These are phyloP conservation scores for Lantana camara DNA, from an alignment of 257 asterid genomes.

Conservation along the genomic window DNA sequence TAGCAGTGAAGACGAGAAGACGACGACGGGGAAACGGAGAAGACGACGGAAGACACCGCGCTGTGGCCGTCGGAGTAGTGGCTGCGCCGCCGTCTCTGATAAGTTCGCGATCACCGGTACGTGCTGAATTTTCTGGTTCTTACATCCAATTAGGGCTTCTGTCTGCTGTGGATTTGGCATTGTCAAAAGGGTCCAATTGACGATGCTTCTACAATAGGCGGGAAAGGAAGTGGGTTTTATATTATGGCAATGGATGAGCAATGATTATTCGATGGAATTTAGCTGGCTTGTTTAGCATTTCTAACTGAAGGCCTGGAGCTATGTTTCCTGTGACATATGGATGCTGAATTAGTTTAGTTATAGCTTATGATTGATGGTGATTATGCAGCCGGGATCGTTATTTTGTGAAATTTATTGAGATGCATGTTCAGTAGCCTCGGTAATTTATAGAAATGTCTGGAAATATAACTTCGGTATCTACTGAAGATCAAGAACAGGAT, in stretches of 20 bases:
- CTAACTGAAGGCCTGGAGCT: conserved; percentile 13
- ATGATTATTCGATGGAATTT: not conserved
- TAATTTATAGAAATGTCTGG: conserved; percentile 38
- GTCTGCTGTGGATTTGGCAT: conserved; percentile 7
- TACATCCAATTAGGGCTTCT: conserved; percentile 13
- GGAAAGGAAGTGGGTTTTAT: not conserved
- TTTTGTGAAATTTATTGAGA: conserved; percentile 11
- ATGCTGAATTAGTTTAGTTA: not conserved
- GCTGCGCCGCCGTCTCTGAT: conserved; percentile 7
- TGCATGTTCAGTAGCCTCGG: conserved; percentile 20
- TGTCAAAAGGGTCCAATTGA: not conserved
- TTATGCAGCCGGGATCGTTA: conserved; percentile 21
- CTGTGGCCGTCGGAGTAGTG: conserved; percentile 11
- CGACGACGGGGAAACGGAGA: not conserved
- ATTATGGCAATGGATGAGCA: not conserved
- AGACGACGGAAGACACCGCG: conserved; percentile 9
- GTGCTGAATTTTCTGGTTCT: not conserved
- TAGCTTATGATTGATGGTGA: conserved; percentile 10
- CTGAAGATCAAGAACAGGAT: conserved; percentile 38
- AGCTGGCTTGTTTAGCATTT: conserved; percentile 10
- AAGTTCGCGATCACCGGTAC: conserved; percentile 3
- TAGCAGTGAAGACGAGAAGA: not conserved
- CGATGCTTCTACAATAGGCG: not conserved
- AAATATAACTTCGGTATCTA: conserved; percentile 34
- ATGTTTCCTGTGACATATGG: not conserved